Evolutionary conservation across 345 rosid species (phyloP).

Genomic region (Gossypium sturtianum): DNA sequence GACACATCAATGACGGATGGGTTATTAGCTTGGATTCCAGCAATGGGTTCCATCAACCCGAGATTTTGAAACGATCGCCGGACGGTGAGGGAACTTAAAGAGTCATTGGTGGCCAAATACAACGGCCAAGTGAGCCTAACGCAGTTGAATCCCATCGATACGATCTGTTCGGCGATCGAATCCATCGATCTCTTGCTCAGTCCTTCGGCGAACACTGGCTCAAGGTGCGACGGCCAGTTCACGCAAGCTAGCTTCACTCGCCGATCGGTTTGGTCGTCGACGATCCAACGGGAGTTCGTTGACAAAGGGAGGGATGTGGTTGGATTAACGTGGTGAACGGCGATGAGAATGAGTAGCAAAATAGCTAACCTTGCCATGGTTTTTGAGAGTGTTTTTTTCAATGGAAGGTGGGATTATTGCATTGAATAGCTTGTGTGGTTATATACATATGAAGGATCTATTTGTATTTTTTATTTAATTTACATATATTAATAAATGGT

Average conservation of each 20-base stretch:
- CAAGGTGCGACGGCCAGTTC: constrained; percentile 72
- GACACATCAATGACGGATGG: constrained; percentile 75
- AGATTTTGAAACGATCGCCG: constrained; percentile 51
- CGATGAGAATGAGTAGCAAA: background rate
- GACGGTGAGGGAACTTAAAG: constrained; percentile 53
- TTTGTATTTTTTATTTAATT: too few relatives aligned
- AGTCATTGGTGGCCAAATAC: constrained; percentile 49
- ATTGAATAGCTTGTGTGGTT: background rate
- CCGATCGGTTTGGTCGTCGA: constrained; percentile 23
- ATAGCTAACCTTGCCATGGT: background rate
- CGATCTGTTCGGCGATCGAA: constrained; percentile 30
- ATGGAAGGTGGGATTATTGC: background rate
- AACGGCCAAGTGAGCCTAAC: constrained; percentile 78
- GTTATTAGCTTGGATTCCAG: constrained; percentile 67
- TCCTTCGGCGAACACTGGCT: constrained; percentile 68
- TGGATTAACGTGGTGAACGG: background rate
- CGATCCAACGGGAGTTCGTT: constrained; percentile 14
- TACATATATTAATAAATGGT: too few relatives aligned
- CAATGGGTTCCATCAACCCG: constrained; percentile 53
- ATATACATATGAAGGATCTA: too few relatives aligned
- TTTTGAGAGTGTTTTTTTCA: too few relatives aligned
- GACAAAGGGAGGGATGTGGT: constrained; percentile 13
- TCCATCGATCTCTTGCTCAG: constrained; percentile 64
- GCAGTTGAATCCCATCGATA: constrained; percentile 56
- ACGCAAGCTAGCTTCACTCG: constrained; percentile 64